Percentiles rank a stretch among this genome's conserved stretches.
Evolutionary conservation across 345 rosid genomes (phyloP).

Genomic region (Turnera subulata): DNA sequence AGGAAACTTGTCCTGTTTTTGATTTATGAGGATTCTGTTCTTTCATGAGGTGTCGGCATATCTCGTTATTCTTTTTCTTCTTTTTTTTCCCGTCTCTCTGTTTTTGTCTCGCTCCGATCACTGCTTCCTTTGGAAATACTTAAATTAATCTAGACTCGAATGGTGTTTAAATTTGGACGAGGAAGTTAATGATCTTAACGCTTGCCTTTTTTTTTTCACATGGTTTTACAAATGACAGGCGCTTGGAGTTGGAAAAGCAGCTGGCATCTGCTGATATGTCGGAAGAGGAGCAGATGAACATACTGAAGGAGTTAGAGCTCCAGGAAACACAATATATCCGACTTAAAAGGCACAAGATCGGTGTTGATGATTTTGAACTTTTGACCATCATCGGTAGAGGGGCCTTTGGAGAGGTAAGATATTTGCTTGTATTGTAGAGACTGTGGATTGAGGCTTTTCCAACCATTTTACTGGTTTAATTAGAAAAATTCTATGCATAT

Average conservation of each 20-base stretch:
- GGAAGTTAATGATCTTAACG: no score
- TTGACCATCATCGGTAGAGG: conserved; percentile 84
- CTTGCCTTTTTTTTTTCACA: not conserved
- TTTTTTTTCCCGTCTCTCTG: no score
- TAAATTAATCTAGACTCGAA: no score
- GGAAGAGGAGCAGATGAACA: conserved; percentile 64
- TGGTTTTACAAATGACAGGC: conserved; percentile 40
- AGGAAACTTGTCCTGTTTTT: not conserved
- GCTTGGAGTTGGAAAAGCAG: conserved; percentile 55
- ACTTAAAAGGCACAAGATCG: conserved; percentile 74
- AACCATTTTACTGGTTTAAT: no score
- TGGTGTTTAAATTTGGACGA: no score
- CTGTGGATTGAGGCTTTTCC: conserved; percentile 1
- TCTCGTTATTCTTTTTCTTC: no score
- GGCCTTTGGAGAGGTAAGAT: conserved; percentile 91
- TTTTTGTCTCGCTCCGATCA: no score
- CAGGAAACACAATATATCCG: conserved; percentile 85
- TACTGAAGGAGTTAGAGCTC: conserved; percentile 74
- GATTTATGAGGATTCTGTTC: no score
- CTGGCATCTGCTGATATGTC: conserved; percentile 68
- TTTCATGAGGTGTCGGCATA: no score
- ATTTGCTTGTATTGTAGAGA: conserved; percentile 2
- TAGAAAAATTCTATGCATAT: no score
- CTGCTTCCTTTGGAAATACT: no score
- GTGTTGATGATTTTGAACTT: conserved; percentile 82